Evolutionary conservation across 805 yeast genomes (phyloP), one percentile per base, ranked within the genome.

Genomic region (Candida adriatica): DNA sequence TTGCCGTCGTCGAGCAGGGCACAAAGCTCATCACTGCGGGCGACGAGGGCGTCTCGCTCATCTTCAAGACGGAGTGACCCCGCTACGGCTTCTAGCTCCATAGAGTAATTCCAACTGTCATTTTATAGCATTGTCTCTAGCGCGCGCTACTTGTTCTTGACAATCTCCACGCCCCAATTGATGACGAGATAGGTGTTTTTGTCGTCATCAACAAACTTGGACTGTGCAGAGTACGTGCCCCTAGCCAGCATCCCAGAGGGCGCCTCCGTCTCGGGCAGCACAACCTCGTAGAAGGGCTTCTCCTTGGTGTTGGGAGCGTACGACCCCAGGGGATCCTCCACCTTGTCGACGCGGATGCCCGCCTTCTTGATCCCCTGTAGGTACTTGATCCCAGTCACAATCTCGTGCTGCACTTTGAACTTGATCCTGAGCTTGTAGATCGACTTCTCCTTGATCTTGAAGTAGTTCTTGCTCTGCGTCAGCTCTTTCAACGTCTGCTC

Each of bases 31-130:
- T 87, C 22, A 85, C 96, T 14, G 98, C 96, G 10, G 96, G 96
- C 42, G 98, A 92, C 56, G 98, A 92, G 58, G 95, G 95, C 45
- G 96, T 92, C 19, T 75, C 94, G 9, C 64, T 90, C 42, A 73
- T 90, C 4, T 48, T 46, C 33, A 41, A 43, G 33, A 40, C 49
- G 7, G 35, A 36, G 25, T n/a, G n/a, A n/a, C n/a, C n/a, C n/a
- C n/a, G n/a, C n/a, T n/a, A n/a, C n/a, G n/a, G n/a, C n/a, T n/a
- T n/a, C n/a, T n/a, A n/a, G n/a, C n/a, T n/a, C n/a, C n/a, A n/a
- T n/a, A n/a, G n/a, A n/a, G n/a, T n/a, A n/a, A n/a, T n/a, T n/a
- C n/a, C n/a, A n/a, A n/a, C n/a, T n/a, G n/a, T n/a, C n/a, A n/a
- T n/a, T n/a, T n/a, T n/a, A n/a, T n/a, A n/a, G n/a, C n/a, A n/a